Evolutionary conservation across 345 rosid species (phyloP).

Genomic region (Sapria himalayana): DNA sequence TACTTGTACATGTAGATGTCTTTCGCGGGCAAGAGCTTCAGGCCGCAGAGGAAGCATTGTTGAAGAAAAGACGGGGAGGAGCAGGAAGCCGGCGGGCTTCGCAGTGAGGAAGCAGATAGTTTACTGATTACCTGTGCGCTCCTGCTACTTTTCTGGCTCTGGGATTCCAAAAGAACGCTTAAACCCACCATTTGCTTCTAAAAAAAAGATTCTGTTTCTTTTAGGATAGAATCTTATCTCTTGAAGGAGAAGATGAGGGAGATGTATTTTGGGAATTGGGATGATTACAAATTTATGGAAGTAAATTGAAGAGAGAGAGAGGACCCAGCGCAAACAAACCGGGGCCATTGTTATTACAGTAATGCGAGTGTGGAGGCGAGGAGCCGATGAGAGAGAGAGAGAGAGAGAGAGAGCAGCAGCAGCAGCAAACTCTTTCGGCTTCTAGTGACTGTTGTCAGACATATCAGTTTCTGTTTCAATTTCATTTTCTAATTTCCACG

Average conservation of each 20-base stretch:
- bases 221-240: no score
- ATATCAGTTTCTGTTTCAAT: conserved; percentile 19
- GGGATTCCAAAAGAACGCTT: conserved; percentile 62
- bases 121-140: conserved; percentile 36
- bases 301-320: conserved; percentile 9
- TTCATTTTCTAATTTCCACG: neutral
- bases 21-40: conserved; percentile 39
- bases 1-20: conserved; percentile 98
- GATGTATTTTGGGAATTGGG: neutral
- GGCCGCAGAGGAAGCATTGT: conserved; percentile 50
- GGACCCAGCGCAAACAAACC: no score
- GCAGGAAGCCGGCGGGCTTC: conserved; percentile 5
- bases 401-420: neutral
- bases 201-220: no score
- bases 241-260: neutral
- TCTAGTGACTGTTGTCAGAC: conserved; percentile 29
- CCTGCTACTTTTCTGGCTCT: conserved; percentile 11
- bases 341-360: no score
- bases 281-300: conserved; percentile 1
- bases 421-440: conserved; percentile 42
- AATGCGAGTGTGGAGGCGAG: no score
- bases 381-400: neutral
- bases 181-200: conserved; percentile 51
- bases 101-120: conserved; percentile 5
- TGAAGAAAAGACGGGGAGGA: conserved; percentile 36